Evolutionary conservation across 2,329 filamentous ascomycete genomes (phyloP).

Genomic region (Bipolaris cookei): DNA sequence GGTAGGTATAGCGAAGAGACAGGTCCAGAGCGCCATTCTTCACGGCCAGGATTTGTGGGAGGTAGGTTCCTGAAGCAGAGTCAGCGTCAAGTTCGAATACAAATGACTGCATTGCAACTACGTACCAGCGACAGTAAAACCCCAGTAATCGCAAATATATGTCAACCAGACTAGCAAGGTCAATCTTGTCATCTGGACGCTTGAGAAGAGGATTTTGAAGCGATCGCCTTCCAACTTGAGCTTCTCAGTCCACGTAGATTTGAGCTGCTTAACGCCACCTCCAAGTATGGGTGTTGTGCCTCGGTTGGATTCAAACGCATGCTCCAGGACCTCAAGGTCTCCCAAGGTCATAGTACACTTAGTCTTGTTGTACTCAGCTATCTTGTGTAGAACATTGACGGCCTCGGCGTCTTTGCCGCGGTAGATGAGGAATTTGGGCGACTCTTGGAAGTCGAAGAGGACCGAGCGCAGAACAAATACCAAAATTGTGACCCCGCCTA

Average conservation of each 20-base stretch:
- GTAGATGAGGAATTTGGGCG: constrained; percentile 65
- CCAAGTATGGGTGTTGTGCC: constrained; percentile 39
- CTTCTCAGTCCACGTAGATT: constrained; percentile 43
- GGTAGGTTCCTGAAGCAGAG: constrained; percentile 50
- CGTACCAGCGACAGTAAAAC: constrained; percentile 56
- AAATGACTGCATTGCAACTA: background rate
- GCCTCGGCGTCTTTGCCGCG: constrained; percentile 60
- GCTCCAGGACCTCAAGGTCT: constrained; percentile 46
- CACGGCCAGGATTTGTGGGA: constrained; percentile 59
- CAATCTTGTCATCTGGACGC: constrained; percentile 51
- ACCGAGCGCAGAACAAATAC: constrained; percentile 61
- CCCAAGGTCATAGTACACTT: constrained; percentile 44
- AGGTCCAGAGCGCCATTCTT: constrained; percentile 58
- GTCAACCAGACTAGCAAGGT: constrained; percentile 59
- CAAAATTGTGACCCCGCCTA: constrained; percentile 49
- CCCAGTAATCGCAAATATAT: constrained; percentile 60
- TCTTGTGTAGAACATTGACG: constrained; percentile 53
- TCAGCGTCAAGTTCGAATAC: constrained; percentile 4
- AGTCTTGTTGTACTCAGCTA: constrained; percentile 53
- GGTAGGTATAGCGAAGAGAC: constrained; percentile 57
- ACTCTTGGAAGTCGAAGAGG: constrained; percentile 63
- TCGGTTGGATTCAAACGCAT: constrained; percentile 34
- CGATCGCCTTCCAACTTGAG: constrained; percentile 51
- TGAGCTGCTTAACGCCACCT: constrained; percentile 38
- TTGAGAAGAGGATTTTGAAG: constrained; percentile 56